These are phyloP conservation scores for Endogone sp. DNA, from an alignment of 192 early-diverging fungal species.

Conservation along the genomic window DNA sequence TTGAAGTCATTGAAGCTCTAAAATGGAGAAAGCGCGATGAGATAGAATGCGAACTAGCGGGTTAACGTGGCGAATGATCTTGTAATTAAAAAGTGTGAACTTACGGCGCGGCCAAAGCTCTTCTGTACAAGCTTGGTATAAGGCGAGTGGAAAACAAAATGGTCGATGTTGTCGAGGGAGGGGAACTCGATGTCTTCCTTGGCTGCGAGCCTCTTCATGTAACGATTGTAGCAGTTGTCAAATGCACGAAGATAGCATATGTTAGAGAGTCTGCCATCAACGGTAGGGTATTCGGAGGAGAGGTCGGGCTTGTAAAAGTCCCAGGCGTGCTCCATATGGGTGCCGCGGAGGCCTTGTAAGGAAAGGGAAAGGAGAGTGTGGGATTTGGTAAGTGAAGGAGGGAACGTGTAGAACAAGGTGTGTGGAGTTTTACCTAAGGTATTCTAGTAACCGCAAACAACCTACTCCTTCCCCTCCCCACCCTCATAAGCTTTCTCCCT, in stretches of 20 bases:
- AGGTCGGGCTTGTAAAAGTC: conserved; percentile 99
- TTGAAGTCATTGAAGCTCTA: conserved; percentile 91
- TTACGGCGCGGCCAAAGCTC: conserved; percentile 74
- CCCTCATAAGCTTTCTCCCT: background rate
- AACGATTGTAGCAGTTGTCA: conserved; percentile 84
- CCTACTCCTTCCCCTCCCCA: background rate
- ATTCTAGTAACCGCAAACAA: no score
- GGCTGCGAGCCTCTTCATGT: conserved; percentile 64
- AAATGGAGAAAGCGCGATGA: background rate
- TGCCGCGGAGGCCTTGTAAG: conserved; percentile 65
- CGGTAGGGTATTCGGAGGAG: conserved; percentile 94
- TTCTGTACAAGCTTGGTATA: conserved; percentile 98
- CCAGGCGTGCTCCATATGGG: conserved; percentile 96
- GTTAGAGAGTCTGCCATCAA: conserved; percentile 94
- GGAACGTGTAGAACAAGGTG: background rate
- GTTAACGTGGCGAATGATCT: no score
- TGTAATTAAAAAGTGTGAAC: no score
- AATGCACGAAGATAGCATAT: conserved; percentile 89
- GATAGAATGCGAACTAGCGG: background rate
- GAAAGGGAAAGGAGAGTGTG: background rate
- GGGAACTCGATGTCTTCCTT: conserved; percentile 31
- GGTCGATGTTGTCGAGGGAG: conserved; percentile 64
- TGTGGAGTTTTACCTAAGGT: no score
- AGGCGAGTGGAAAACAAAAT: conserved; percentile 92
- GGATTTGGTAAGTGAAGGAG: background rate